phyloP scores from a whole-genome alignment of 768 basidiomycete species.

The Kwoniella pini region DNA sequence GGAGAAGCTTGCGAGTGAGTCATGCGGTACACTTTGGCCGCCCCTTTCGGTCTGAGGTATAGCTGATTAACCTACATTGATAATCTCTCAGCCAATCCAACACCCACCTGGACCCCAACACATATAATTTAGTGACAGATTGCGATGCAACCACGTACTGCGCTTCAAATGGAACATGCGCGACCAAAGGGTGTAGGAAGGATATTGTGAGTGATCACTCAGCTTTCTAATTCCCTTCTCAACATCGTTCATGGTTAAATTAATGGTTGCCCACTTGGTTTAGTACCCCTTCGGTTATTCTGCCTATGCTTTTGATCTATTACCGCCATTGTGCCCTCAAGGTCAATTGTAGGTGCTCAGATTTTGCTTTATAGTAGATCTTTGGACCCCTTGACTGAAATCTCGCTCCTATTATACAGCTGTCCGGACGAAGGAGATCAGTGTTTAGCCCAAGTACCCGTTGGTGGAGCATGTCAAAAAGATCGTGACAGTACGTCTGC shows the following conservation, averaged over 20 bases:
- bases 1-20: slow-evolving; percentile 46
- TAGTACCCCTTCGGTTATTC: slow-evolving; percentile 54
- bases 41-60: too few relatives aligned
- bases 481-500: slow-evolving; percentile 74
- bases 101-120: slow-evolving; percentile 71
- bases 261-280: too few relatives aligned
- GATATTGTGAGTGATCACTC: slow-evolving; percentile 83
- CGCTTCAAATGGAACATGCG: slow-evolving; percentile 62
- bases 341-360: slow-evolving; percentile 60
- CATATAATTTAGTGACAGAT: slow-evolving; percentile 77
- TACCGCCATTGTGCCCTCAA: slow-evolving; percentile 66
- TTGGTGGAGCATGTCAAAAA: slow-evolving; percentile 74
- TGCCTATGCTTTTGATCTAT: slow-evolving; percentile 42
- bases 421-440: slow-evolving; percentile 80
- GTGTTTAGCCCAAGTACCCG: slow-evolving; percentile 65
- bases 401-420: slow-evolving; percentile 29
- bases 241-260: too few relatives aligned
- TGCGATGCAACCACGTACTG: slow-evolving; percentile 74
- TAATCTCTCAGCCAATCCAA: slow-evolving; percentile 59
- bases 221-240: background rate
- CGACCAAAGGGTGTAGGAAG: slow-evolving; percentile 67
- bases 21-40: too few relatives aligned
- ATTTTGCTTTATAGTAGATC: too few relatives aligned
- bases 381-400: too few relatives aligned
- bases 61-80: background rate